These are phyloP conservation scores for Rhododendron griersonianum DNA, from an alignment of 148 eudicot genomes.

Conservation along the genomic window DNA sequence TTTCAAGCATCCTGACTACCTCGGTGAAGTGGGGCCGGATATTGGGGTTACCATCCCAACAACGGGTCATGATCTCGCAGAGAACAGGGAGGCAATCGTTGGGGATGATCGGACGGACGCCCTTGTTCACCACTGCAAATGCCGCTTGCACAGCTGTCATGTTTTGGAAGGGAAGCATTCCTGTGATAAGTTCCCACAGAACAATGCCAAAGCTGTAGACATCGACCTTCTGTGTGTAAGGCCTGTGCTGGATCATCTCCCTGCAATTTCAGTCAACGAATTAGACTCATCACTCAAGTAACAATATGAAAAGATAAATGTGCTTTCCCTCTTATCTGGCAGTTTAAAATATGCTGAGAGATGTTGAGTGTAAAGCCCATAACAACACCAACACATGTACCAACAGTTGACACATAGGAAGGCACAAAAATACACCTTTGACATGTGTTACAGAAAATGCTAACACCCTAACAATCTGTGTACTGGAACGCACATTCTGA, in stretches of 20 bases:
- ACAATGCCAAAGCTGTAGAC: conserved; percentile 97
- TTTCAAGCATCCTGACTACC: conserved; percentile 82
- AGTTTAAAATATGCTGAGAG: background rate
- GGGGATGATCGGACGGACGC: conserved; percentile 79
- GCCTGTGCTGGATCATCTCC: conserved; percentile 99
- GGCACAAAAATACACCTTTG: background rate
- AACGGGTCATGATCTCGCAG: conserved; percentile 76
- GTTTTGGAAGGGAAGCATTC: conserved; percentile 87
- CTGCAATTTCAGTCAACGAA: conserved; percentile 26
- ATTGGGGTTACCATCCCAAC: conserved; percentile 89
- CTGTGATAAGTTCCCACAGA: conserved; percentile 90
- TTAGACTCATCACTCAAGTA: background rate
- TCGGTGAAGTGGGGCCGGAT: conserved; percentile 75
- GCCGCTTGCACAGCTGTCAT: conserved; percentile 99
- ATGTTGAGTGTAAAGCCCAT: background rate
- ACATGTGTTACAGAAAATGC: background rate
- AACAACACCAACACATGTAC: background rate
- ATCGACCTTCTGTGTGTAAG: conserved; percentile 89
- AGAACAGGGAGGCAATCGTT: conserved; percentile 74
- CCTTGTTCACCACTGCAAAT: conserved; percentile 92
- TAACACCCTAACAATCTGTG: background rate
- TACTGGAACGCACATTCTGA: background rate
- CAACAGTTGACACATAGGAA: background rate
- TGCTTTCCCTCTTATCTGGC: background rate
- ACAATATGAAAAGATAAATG: background rate